phyloP scores from a whole-genome alignment of 768 basidiomycete species.

The Leucocoprinus birnbaumii region DNA sequence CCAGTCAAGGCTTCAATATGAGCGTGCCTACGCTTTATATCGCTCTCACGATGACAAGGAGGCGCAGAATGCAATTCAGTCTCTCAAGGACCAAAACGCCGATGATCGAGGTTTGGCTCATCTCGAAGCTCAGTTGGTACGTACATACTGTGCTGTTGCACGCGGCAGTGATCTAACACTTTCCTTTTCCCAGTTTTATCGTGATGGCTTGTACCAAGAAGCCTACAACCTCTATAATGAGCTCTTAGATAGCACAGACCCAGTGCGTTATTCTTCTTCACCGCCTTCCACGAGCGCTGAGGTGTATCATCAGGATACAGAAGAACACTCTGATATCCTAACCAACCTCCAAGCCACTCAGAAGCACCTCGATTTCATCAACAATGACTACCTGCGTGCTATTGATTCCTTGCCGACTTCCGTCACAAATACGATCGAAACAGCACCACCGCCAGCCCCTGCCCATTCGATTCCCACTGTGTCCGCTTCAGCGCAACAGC shows the following conservation, averaged over 20 bases:
- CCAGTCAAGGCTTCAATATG: conserved; percentile 44
- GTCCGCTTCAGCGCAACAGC: conserved; percentile 25
- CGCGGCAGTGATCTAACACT: background rate
- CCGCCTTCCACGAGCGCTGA: background rate
- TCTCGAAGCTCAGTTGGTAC: conserved; percentile 85
- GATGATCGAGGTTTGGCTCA: conserved; percentile 66
- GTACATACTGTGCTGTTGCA: conserved; percentile 22
- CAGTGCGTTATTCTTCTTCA: conserved; percentile 44
- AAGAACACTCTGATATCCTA: conserved; percentile 85
- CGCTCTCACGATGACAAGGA: conserved; percentile 76
- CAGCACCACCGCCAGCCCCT: conserved; percentile 52
- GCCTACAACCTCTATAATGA: conserved; percentile 80
- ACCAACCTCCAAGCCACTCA: conserved; percentile 84
- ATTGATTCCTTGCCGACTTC: conserved; percentile 58
- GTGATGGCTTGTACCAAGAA: conserved; percentile 69
- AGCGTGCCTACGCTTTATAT: conserved; percentile 82
- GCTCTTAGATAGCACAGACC: conserved; percentile 73
- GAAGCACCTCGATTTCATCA: conserved; percentile 82
- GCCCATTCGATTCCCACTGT: conserved; percentile 26
- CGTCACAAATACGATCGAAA: conserved; percentile 53
- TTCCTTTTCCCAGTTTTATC: conserved; percentile 55
- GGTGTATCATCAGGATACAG: conserved; percentile 60
- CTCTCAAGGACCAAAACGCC: conserved; percentile 41
- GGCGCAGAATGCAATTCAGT: conserved; percentile 49
- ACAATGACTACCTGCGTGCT: conserved; percentile 60